Conservation (phyloP, 78 protist species). For the Dictyostelium firmibasis region DNA sequence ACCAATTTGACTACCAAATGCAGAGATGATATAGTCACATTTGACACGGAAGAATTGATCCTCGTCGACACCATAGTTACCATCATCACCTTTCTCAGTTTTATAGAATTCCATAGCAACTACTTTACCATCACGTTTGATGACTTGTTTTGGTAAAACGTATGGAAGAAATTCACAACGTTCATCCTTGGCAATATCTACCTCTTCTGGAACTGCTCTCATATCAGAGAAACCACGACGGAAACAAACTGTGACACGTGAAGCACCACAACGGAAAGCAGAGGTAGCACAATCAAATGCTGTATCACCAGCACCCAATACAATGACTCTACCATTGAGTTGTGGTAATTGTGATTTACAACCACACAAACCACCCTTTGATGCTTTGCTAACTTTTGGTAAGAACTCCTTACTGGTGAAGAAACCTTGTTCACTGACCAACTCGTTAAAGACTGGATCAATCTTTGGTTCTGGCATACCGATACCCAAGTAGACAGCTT, state of each 20-base stretch:
- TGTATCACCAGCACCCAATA: conserved; percentile 98
- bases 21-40: conserved; percentile 93
- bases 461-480: conserved; percentile 90
- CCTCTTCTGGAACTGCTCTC: conserved; percentile 95
- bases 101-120: conserved; percentile 87
- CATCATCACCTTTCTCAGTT: conserved; percentile 89
- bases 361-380: conserved; percentile 95
- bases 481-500: conserved; percentile 93
- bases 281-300: conserved; percentile 98
- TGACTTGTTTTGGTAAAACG: conserved; percentile 82
- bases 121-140: conserved; percentile 84
- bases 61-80: conserved; percentile 86
- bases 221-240: conserved; percentile 92
- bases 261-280: conserved; percentile 97
- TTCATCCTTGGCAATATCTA: conserved; percentile 88
- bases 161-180: conserved; percentile 92
- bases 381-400: conserved; percentile 85
- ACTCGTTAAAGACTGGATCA: conserved; percentile 62
- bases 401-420: conserved; percentile 92
- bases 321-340: conserved; percentile 93
- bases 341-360: conserved; percentile 82
- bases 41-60: conserved; percentile 87
- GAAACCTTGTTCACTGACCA: conserved; percentile 83
- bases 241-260: conserved; percentile 91
- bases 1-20: conserved; percentile 91